Evolutionary conservation across 1,139 yeast genomes (phyloP), one percentile per base, ranked within the genome.

Genomic region (Keqinozyma sinolaborantium): DNA sequence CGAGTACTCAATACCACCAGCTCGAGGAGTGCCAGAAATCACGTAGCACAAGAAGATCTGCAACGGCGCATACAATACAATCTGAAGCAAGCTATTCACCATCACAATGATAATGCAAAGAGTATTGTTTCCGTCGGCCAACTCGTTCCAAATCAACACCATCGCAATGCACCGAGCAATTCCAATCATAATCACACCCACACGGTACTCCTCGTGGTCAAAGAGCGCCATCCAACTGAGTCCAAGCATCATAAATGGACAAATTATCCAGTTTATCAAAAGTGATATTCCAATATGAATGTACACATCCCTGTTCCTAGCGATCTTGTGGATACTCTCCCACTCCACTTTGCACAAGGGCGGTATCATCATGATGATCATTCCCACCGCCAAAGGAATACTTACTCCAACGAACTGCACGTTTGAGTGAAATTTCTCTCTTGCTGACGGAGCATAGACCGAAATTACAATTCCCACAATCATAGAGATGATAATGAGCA

Each of bases 121-220:
- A 23, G 63, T 62, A 30, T 54, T 52, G 44, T 75, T 78, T 4
- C 83, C 83, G 11, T 57, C 65, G 2, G 81, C 77, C 13, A 77
- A 58, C 15, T 72, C 69, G 45, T 73, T 77, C 83, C 83, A 77
- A n/a, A 77, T 51, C 29, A 77, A 52, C 1, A 77, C 81, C 83
- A 77, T 77, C 18, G 83, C 83, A 42, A 77, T 75, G 48, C 83
- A 77, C 36, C 83, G 50, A 3, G 81, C 83, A 26, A 73, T 43
- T 1, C 83, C 83, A 29, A 77, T 74, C 70, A 77, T 65, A 25
- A 77, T 73, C 5, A 77, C 59, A 1, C 83, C 83, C 23, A 56
- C 57, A 31, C 83, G 56, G 33, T 70, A 70, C 35, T 73, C 82
- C 4, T 54, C 56, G 33, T 63, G 47, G 36, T 75, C 73, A 32